Conservation (phyloP, 768 basidiomycete species). For the Mycena galopus region DNA sequence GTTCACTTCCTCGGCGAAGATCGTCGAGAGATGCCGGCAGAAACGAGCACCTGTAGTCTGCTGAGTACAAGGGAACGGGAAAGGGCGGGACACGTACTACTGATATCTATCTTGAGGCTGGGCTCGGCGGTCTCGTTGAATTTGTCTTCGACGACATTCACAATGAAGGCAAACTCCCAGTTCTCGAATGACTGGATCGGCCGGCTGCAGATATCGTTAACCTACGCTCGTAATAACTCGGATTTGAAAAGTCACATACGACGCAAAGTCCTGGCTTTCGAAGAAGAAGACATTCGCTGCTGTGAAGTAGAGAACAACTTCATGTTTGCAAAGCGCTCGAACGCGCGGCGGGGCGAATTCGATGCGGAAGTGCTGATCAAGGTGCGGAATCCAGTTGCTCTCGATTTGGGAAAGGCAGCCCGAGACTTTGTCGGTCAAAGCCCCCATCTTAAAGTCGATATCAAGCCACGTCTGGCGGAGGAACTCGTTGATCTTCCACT, state of each 20-base stretch:
- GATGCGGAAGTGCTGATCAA: conserved; percentile 38
- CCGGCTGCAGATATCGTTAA: conserved; percentile 12
- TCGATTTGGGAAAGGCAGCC: conserved; percentile 33
- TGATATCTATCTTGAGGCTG: conserved; percentile 33
- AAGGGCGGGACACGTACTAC: conserved; percentile 19
- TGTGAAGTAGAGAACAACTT: conserved; percentile 37
- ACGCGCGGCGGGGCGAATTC: conserved; percentile 37
- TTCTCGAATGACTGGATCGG: neutral
- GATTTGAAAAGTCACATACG: neutral
- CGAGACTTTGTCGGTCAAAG: conserved; percentile 26
- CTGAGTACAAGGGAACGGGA: neutral
- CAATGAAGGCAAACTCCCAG: conserved; percentile 38
- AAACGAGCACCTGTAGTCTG: conserved; percentile 23
- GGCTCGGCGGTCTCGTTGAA: conserved; percentile 4
- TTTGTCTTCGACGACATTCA: conserved; percentile 33
- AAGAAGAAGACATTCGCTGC: conserved; percentile 25
- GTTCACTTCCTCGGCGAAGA: neutral
- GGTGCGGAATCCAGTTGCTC: conserved; percentile 34
- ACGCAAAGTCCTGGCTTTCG: conserved; percentile 6
- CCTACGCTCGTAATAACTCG: neutral
- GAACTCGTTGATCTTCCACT: conserved; percentile 34
- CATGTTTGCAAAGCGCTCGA: conserved; percentile 37
- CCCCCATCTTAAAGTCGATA: neutral
- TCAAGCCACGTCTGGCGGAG: conserved; percentile 8
- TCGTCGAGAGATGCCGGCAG: conserved; percentile 24